These are phyloP conservation scores for Coffea eugenioides DNA, from an alignment of 257 asterid genomes.

Conservation along the genomic window DNA sequence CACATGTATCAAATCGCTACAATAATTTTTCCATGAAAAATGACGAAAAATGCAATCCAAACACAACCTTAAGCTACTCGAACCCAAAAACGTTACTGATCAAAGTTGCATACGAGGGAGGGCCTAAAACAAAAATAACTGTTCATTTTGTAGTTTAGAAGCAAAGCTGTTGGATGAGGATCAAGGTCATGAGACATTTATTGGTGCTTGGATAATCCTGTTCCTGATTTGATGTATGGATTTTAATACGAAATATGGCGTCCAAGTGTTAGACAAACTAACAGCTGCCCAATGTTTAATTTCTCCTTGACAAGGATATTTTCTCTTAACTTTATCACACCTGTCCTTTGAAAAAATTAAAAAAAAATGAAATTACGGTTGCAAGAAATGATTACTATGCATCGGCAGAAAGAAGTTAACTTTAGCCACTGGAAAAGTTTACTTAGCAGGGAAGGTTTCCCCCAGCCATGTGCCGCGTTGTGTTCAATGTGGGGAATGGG, in stretches of 20 bases:
- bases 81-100: background rate
- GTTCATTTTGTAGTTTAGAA: background rate
- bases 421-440: conserved; percentile 15
- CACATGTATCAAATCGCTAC: too few relatives aligned
- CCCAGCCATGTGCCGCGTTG: conserved; percentile 9
- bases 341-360: background rate
- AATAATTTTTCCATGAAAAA: too few relatives aligned
- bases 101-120: background rate
- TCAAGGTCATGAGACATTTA: background rate
- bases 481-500: background rate
- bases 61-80: too few relatives aligned
- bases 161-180: background rate
- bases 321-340: conserved; percentile 7
- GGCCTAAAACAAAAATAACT: background rate
- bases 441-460: conserved; percentile 37
- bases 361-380: background rate
- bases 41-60: too few relatives aligned
- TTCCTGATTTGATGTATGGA: background rate
- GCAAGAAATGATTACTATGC: background rate
- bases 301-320: conserved; percentile 1
- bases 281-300: background rate
- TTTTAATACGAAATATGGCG: background rate
- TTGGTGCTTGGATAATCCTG: background rate
- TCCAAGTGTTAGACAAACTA: conserved; percentile 7
- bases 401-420: background rate